A percentile compares a stretch with the other conserved stretches of the same genome.
Conservation (phyloP, 768 basidiomycete genomes). For the Xerocomellus dryophilus region DNA sequence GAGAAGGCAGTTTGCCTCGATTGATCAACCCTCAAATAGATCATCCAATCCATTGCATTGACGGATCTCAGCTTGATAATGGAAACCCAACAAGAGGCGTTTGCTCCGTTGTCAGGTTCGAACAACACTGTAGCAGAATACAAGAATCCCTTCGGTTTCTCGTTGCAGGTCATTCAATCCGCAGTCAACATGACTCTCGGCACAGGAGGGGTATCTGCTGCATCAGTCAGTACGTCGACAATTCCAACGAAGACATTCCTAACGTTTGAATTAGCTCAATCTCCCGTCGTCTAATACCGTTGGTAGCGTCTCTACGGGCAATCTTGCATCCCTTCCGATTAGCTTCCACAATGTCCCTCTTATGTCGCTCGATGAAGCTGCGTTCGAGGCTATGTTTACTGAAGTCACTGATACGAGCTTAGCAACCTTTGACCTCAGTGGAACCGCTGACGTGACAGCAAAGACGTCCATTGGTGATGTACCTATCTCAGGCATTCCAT, state of each 20-base stretch:
- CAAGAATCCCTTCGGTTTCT: slow-evolving; percentile 76
- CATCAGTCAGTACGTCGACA: slow-evolving; percentile 40
- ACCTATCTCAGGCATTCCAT: slow-evolving; percentile 60
- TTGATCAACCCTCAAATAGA: slow-evolving; percentile 28
- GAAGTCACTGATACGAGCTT: slow-evolving; percentile 50
- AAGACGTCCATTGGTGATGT: slow-evolving; percentile 64
- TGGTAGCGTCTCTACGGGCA: slow-evolving; percentile 70
- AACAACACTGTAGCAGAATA: slow-evolving; percentile 53
- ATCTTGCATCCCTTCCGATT: slow-evolving; percentile 56
- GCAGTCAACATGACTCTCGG: slow-evolving; percentile 53
- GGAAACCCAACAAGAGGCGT: slow-evolving; percentile 49
- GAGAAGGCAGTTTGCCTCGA: neutral
- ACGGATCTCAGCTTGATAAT: slow-evolving; percentile 56
- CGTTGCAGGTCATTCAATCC: slow-evolving; percentile 58
- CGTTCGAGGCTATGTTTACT: slow-evolving; percentile 56
- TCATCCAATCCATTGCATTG: slow-evolving; percentile 63
- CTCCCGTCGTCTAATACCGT: slow-evolving; percentile 47
- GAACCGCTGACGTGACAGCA: slow-evolving; percentile 55
- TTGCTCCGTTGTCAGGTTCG: slow-evolving; percentile 59
- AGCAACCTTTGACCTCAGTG: slow-evolving; percentile 49
- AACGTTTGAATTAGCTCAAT: slow-evolving; percentile 38
- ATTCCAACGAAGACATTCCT: neutral
- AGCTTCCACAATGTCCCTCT: slow-evolving; percentile 56
- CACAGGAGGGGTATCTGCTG: slow-evolving; percentile 47
- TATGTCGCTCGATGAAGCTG: slow-evolving; percentile 50